Evolutionary conservation across 192 early-diverging fungal species (phyloP), one percentile per base, ranked within the genome.

Genomic region (Nowakowskiella sp.): DNA sequence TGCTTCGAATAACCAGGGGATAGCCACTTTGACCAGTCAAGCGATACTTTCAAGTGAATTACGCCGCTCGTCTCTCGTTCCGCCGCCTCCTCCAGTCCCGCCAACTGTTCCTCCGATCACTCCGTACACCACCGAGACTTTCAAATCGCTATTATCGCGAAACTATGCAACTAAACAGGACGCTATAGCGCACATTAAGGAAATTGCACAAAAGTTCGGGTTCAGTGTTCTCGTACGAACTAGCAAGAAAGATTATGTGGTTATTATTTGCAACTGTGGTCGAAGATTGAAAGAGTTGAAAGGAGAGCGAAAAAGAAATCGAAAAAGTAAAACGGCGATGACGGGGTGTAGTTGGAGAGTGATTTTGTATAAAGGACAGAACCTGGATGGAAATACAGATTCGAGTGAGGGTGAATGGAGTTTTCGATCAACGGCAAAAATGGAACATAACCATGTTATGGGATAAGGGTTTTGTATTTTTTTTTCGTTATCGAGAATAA

Each of bases 241-340:
- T 9, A 33, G 28, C 10, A 64, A 64, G 30, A 50, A 50, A 33
- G 62, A 64, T 24, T 64, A 64, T 33, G 62, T 64, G 16, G 62
- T 64, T 24, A 57, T 64, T 25, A 64, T 64, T 26, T 64, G 62
- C 42, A 64, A 64, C 30, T 64, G 62, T 26, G 62, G 62, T 0
- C 46, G 62, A 5, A 28, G 62, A 19, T 33, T 64, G 36, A 64
- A 64, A 46, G 16, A 48, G 10, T 36, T 64, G 2, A 59, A 64
- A 51, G 57, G 57, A 31, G 62, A 64, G 48, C 46, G 62, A 44
- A 64, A 64, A 26, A 47, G 62, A 3, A 64, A 64, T 43, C 46
- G 62, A 6, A 5, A 51, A 51, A 59, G 52, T 26, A 64, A 64
- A 57, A 64, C 62, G 23, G 62, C 62, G 13, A 50, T 64, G 53